Evolutionary conservation across 108 stramenopile species (phyloP), one percentile per base, ranked within the genome.

Genomic region (Fragilaria crotonensis): DNA sequence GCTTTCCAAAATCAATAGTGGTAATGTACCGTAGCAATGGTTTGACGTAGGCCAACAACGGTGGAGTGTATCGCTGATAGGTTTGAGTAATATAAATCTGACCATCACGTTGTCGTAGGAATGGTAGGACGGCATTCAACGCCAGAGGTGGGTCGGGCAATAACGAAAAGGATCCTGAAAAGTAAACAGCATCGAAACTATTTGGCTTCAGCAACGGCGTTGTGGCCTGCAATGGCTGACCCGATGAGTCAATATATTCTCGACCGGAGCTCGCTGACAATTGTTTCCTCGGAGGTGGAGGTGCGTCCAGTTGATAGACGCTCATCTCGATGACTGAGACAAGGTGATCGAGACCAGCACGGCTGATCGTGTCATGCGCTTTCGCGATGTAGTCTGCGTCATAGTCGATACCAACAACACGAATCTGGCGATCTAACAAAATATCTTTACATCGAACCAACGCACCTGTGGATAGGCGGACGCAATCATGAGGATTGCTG

Each of bases 1-100:
- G 50, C 53, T 82, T 47, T 30, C 84, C 84, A 55, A 85, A 85
- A 36, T 85, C 84, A 60, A 85, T 78, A 7, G 84, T 85, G 26
- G 79, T 85, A n/a, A 68, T 61, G 56, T 78, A 82, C 64, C 76
- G 77, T 20, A 85, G 29, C 22, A 77, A 48, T 25, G 80, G 78
- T 66, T 85, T 85, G 33, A 79, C 41, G 25, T 59, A 54, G 0
- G 66, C 57, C 36, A 82, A 54, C 54, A 77, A 58, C 30, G 76
- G 76, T 20, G 76, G 59, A 27, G 64, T 57, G 63, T 63, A 67
- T 20, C 69, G 41, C 61, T 85, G 84, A 65, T 77, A 85, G 23
- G 84, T 85, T 54, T 85, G 84, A 5, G 84, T 85, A 36, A 85
- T 75, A 61, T 75, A 82, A 21, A 85, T 65, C 21, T 44, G 41